These are phyloP conservation scores for Russula sp. DNA, from an alignment of 768 basidiomycete genomes.

Conservation along the genomic window DNA sequence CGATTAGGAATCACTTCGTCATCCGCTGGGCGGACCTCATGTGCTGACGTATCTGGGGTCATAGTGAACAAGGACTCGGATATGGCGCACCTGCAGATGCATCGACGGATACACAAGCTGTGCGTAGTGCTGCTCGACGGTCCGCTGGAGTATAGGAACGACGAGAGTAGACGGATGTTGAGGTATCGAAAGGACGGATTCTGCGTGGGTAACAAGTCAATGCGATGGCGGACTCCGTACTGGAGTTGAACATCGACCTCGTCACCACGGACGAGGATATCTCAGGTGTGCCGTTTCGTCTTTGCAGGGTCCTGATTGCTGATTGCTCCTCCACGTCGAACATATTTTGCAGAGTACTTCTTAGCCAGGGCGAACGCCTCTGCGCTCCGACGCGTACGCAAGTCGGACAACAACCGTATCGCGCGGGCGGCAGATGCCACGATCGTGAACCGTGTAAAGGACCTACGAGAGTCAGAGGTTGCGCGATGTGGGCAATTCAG, in stretches of 20 bases:
- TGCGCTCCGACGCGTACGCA: conserved; percentile 93
- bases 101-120: conserved; percentile 84
- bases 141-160: conserved; percentile 98
- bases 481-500: conserved; percentile 91
- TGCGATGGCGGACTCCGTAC: conserved; percentile 71
- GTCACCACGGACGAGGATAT: conserved; percentile 98
- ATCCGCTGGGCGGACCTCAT: conserved; percentile 96
- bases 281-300: conserved; percentile 60
- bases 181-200: conserved; percentile 90
- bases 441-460: conserved; percentile 95
- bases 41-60: conserved; percentile 90
- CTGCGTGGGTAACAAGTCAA: conserved; percentile 94
- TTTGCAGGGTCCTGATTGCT: background rate
- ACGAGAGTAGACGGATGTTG: conserved; percentile 99
- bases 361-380: conserved; percentile 84
- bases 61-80: conserved; percentile 99
- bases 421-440: conserved; percentile 94
- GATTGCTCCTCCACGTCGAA: background rate
- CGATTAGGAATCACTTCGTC: conserved; percentile 98
- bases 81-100: conserved; percentile 96
- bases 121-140: conserved; percentile 89
- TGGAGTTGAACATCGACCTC: conserved; percentile 93
- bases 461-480: conserved; percentile 86
- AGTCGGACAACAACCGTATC: conserved; percentile 98
- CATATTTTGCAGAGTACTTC: conserved; percentile 91